Percentiles rank a stretch among this genome's conserved stretches.
phyloP scores from a whole-genome alignment of 75 land plant species.

The Selaginella moellendorffii region DNA sequence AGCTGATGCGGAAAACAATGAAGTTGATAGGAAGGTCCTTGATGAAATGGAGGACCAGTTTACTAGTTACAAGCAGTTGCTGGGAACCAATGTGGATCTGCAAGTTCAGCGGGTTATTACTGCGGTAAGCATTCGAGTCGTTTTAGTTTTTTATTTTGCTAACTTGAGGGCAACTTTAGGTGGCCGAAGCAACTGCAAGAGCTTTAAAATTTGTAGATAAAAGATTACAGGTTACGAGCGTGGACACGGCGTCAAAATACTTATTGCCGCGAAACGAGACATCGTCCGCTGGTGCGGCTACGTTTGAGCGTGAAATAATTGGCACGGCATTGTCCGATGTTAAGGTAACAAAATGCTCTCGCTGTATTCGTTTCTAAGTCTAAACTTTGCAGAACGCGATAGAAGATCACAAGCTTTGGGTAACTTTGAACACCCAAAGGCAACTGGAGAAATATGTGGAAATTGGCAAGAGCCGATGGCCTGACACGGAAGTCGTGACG shows the following conservation, averaged over 20 bases:
- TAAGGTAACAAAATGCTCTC: too few species aligned
- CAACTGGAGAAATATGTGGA: constrained; percentile 43
- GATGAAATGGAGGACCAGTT: constrained; percentile 37
- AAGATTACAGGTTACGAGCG: constrained; percentile 57
- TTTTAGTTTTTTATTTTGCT: not conserved
- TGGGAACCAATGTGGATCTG: constrained; percentile 48
- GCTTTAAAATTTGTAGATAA: constrained; percentile 49
- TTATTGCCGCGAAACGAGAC: constrained; percentile 31
- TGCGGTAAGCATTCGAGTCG: constrained; percentile 30
- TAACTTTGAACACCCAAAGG: constrained; percentile 32
- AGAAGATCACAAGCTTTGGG: constrained; percentile 45
- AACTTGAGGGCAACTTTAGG: constrained; percentile 32
- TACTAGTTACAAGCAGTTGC: constrained; percentile 31
- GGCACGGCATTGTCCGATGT: constrained; percentile 51
- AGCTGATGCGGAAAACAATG: constrained; percentile 36
- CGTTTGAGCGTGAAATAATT: constrained; percentile 47
- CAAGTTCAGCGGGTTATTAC: constrained; percentile 42
- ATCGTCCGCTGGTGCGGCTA: constrained; percentile 33
- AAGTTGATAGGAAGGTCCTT: constrained; percentile 35
- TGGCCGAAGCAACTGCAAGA: constrained; percentile 51
- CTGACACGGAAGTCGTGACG: constrained; percentile 14
- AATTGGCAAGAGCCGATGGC: constrained; percentile 44
- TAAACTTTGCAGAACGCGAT: constrained; percentile 35
- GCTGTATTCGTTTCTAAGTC: not conserved
- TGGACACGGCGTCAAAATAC: constrained; percentile 55